Base-by-base conservation (phyloP, 164 flowering plant species). In the Vitis rupestris region DNA sequence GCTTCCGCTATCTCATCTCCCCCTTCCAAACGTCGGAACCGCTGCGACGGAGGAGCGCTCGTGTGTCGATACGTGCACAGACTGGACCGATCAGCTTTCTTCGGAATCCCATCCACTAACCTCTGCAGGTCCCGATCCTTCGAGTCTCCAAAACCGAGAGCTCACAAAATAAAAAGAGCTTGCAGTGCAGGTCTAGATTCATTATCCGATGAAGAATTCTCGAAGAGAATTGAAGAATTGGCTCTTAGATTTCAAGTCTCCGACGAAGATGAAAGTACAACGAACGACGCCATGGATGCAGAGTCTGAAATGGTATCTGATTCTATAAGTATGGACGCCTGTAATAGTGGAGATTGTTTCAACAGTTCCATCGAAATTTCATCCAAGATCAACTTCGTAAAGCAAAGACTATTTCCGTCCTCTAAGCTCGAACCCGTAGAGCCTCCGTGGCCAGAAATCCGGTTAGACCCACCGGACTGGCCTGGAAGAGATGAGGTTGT, bases 121-220 rank as follows among this genome's bases (percentile, higher is more conserved):
- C 73, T 85, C 3, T 60, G 44, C 48, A 66, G 88, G 58, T 69
- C 87, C 29, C 69, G 80, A 14, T 89, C 93, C 9, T 79, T 53
- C 54, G 88, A 84, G 48, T 15, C n/a, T 10, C 80, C 72, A 6
- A 85, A 78, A 30, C 27, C 72, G 5, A 74, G 65, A 37, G 8
- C 23, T 31, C 75, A 51, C 8, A 56, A 75, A 2, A 52, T 90
- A 11, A 77, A 69, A 30, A 70, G 90, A 69, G 80, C 85, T 37
- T 71, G 75, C 72, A 83, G 86, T 57, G 87, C 87, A 1, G 81
- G 73, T 56, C 72, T 83, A 10, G 88, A 84, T 49, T 77, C 84
- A 2, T 88, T 80, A 61, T 83, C 92, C 11, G 97, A 93, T 54
- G 92, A 91, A 53, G 95, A 88, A 47, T 90, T 89, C 67, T 80